phyloP scores from a whole-genome alignment of 805 yeast genomes.

The Diddensiella caesifluorescens region DNA sequence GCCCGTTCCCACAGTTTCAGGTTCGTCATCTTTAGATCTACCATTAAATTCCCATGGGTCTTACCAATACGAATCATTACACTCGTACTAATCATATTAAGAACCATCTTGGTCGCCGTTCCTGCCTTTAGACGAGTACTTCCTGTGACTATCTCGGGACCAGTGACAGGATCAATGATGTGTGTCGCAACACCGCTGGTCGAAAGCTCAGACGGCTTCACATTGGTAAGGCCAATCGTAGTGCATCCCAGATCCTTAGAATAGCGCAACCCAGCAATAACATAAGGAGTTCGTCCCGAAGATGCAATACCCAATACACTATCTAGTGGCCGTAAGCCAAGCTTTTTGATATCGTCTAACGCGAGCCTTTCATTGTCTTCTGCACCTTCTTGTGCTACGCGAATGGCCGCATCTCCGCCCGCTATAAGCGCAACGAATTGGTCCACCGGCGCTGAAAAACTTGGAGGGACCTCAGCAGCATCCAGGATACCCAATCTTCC shows the following conservation, averaged over 20 bases:
- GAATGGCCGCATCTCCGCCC: conserved; percentile 28
- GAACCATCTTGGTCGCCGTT: conserved; percentile 27
- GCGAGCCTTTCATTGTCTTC: conserved; percentile 25
- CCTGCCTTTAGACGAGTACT: conserved; percentile 27
- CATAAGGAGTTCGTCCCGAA: conserved; percentile 31
- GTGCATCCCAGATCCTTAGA: conserved; percentile 23
- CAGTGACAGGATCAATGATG: conserved; percentile 21
- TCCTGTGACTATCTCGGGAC: conserved; percentile 27
- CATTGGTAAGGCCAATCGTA: conserved; percentile 25
- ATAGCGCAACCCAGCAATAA: conserved; percentile 23
- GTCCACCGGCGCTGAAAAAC: conserved; percentile 25
- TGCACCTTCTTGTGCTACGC: conserved; percentile 27
- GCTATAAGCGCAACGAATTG: conserved; percentile 27
- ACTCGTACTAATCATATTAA: conserved; percentile 25
- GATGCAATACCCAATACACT: conserved; percentile 28
- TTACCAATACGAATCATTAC: conserved; percentile 26
- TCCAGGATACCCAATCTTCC: conserved; percentile 25
- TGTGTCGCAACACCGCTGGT: conserved; percentile 16
- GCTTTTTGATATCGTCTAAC: conserved; percentile 19
- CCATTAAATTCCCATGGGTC: conserved; percentile 27
- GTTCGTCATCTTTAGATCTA: conserved; percentile 25
- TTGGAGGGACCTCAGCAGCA: conserved; percentile 29
- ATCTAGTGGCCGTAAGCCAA: conserved; percentile 20
- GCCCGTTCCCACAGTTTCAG: conserved; percentile 22
- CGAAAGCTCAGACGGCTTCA: conserved; percentile 18